A percentile compares a stretch with the other conserved stretches of the same genome.
Conservation (phyloP, 2,329 filamentous ascomycete genomes). For the Aspergillus candidus region DNA sequence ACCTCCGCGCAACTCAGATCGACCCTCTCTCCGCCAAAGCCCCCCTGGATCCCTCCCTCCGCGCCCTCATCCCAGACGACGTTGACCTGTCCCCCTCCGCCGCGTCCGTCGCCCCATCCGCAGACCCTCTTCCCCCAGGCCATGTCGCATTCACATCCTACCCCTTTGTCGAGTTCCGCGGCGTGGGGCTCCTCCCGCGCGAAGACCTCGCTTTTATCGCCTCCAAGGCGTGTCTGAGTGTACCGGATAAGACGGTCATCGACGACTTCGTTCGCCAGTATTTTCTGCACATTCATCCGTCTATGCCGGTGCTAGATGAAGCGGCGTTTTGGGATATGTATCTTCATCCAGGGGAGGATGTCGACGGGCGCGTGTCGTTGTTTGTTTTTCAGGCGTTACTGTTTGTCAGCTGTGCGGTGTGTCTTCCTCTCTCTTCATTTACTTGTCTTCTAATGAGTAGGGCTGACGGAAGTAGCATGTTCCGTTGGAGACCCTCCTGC, state of each 20-base stretch:
- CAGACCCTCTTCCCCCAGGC: neutral
- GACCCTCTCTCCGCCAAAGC: constrained; percentile 4
- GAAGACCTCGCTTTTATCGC: constrained; percentile 46
- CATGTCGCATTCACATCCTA: constrained; percentile 11
- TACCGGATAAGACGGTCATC: constrained; percentile 39
- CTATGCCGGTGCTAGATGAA: constrained; percentile 31
- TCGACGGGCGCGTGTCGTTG: constrained; percentile 18
- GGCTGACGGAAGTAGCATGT: constrained; percentile 35
- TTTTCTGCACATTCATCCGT: constrained; percentile 27
- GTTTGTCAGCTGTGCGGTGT: constrained; percentile 29
- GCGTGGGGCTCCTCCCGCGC: constrained; percentile 19
- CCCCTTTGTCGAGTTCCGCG: constrained; percentile 17
- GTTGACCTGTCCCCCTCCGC: neutral
- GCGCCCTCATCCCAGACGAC: constrained; percentile 2
- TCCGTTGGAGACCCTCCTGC: constrained; percentile 40
- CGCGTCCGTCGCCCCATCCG: neutral
- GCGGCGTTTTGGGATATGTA: constrained; percentile 41
- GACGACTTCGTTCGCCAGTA: constrained; percentile 44
- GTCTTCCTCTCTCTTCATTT: no score
- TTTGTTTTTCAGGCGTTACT: constrained; percentile 28
- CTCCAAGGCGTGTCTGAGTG: constrained; percentile 42
- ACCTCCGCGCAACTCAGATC: neutral
- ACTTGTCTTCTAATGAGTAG: no score
- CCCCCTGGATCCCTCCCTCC: constrained; percentile 6
- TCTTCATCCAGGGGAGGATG: neutral